Conservation (phyloP, 768 basidiomycete species). For the Russula foetens region DNA sequence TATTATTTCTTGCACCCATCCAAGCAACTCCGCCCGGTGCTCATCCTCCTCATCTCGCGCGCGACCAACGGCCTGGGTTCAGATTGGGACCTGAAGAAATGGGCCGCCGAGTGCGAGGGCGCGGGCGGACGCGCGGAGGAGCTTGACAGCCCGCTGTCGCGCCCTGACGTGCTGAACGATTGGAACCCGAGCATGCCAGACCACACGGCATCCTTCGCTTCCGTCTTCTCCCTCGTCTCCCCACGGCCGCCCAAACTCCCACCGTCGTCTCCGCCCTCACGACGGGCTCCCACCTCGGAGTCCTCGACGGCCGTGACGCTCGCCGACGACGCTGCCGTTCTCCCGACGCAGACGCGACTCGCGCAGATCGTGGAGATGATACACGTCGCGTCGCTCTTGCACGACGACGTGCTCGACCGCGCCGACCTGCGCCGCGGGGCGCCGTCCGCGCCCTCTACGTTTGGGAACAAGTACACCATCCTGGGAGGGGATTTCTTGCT, state of each 20-base stretch:
- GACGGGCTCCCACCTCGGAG: conserved; percentile 21
- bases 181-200: conserved; percentile 86
- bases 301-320: conserved; percentile 30
- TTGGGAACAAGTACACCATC: conserved; percentile 90
- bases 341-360: conserved; percentile 86
- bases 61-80: conserved; percentile 88
- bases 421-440: conserved; percentile 63
- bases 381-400: conserved; percentile 87
- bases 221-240: conserved; percentile 40
- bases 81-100: conserved; percentile 50
- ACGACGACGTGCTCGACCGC: conserved; percentile 82
- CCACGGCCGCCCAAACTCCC: conserved; percentile 35
- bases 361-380: conserved; percentile 99
- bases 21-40: conserved; percentile 82
- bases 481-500: conserved; percentile 95
- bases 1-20: conserved; percentile 89
- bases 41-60: conserved; percentile 83
- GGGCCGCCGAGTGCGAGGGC: conserved; percentile 52
- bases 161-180: conserved; percentile 79
- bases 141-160: conserved; percentile 73
- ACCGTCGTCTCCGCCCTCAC: conserved; percentile 29
- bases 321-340: conserved; percentile 34
- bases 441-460: conserved; percentile 62
- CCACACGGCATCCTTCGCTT: conserved; percentile 59
- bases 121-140: conserved; percentile 45